Evolutionary conservation across 2,329 filamentous ascomycete genomes (phyloP).

Genomic region (Myriosclerotinia scirpicola): DNA sequence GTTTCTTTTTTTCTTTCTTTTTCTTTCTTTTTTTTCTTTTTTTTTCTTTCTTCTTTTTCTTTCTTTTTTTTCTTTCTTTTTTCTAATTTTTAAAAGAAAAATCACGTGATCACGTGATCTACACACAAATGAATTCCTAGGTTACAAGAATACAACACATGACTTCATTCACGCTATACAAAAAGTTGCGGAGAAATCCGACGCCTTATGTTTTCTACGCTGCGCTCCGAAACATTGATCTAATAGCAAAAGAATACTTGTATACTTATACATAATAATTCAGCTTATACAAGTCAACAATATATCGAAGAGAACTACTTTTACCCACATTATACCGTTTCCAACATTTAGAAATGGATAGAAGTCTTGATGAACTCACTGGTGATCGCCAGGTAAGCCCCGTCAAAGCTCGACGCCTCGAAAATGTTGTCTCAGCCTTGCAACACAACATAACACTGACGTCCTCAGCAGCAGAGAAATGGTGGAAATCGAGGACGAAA

Average conservation of each 20-base stretch:
- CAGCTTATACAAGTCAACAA: not conserved
- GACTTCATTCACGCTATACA: no score
- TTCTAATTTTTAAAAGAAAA: no score
- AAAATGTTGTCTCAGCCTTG: constrained; percentile 35
- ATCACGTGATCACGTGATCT: no score
- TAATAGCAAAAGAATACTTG: constrained; percentile 2
- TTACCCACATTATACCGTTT: not conserved
- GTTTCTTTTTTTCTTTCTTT: no score
- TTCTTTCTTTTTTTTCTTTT: no score
- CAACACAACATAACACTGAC: constrained; percentile 23
- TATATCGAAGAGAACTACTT: not conserved
- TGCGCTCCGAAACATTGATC: no score
- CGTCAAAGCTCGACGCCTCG: constrained; percentile 6
- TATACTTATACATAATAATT: not conserved
- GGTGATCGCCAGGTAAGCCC: constrained; percentile 56
- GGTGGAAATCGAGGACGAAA: constrained; percentile 38
- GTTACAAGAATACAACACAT: no score
- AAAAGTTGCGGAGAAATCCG: no score
- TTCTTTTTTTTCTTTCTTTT: no score
- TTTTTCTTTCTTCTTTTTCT: no score
- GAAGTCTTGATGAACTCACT: constrained; percentile 64
- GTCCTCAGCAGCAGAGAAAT: constrained; percentile 33
- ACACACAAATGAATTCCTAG: no score
- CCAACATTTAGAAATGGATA: constrained; percentile 51
- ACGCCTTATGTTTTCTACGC: no score